Evolutionary conservation across 176 grass and related monocot genomes (phyloP).

Genomic region (Hyparrhenia diplandra): DNA sequence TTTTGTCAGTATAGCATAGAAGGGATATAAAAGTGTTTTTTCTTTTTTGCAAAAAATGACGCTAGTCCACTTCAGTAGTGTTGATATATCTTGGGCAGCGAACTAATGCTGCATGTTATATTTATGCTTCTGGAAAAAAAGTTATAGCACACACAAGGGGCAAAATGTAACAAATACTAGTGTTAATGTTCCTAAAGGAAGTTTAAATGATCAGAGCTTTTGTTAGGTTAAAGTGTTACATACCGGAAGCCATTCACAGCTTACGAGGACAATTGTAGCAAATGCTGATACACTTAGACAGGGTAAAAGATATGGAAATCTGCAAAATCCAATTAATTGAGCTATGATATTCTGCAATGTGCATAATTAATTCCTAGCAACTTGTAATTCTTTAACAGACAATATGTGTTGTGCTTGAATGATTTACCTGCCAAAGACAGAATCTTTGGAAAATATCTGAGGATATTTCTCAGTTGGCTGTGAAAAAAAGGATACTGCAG

Average conservation of each 20-base stretch:
- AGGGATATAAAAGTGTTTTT: too few species aligned
- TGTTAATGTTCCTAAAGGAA: too few species aligned
- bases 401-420: background rate
- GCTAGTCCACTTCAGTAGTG: too few species aligned
- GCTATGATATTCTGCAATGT: background rate
- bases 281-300: conserved; percentile 55
- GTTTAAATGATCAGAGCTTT: too few species aligned
- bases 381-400: background rate
- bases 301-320: conserved; percentile 81
- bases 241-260: conserved; percentile 71
- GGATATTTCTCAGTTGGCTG: conserved; percentile 84
- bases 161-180: too few species aligned
- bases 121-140: too few species aligned
- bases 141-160: too few species aligned
- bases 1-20: too few species aligned
- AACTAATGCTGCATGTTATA: too few species aligned
- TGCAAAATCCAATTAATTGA: conserved; percentile 36
- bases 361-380: background rate
- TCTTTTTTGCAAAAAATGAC: too few species aligned
- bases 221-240: conserved; percentile 30
- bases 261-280: conserved; percentile 52
- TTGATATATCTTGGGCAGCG: too few species aligned
- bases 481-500: background rate
- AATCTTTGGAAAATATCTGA: conserved; percentile 43
- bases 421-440: conserved; percentile 64